Base-by-base conservation (phyloP, 306 rosid species). In the Lablab purpureus region DNA sequence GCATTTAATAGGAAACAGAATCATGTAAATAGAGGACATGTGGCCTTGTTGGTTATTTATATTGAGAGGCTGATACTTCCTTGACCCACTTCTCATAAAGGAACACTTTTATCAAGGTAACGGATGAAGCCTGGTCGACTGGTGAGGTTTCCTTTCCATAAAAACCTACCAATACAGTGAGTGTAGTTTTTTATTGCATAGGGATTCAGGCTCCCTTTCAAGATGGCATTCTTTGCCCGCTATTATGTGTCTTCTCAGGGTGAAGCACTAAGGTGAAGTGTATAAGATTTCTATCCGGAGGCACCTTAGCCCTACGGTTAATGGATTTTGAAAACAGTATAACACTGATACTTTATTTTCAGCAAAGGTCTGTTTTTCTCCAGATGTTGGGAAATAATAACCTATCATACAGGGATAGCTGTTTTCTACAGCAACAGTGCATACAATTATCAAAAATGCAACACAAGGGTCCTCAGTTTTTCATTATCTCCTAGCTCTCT, bases 381-480 rank as follows among this genome's bases (percentile, higher is more conserved):
- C 15, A 62, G 25, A 75, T 46, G 72, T 62, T 23, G 40, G 30
- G 25, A 82, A 40, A 65, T 23, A 19, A 76, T 70, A 76, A 70
- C 23, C 46, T 52, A 46, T 25, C 28, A 25, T 49, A 34, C 34
- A 67, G 74, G 40, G 37, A 41, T 47, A 36, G 62, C 65, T 71
- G 50, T 75, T 46, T 63, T 55, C 59, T 41, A 7, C 25, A 62
- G 72, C 62, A 47, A 78, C 34, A 78, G 41, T 28, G 37, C 51
- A 62, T 7, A 47, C 67, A 71, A 22, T 71, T n/a, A 9, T 65
- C 60, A 80, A 71, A 75, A 49, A 52, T 43, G 73, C 43, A 71
- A 73, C 76, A 71, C 45, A 36, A 43, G 36, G 25, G 74, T 45
- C 54, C 67, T 63, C 62, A 74, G 40, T 62, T 63, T 74, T 74